Conservation (phyloP, 495 filamentous ascomycete species). For the Penicillium paradoxum region DNA sequence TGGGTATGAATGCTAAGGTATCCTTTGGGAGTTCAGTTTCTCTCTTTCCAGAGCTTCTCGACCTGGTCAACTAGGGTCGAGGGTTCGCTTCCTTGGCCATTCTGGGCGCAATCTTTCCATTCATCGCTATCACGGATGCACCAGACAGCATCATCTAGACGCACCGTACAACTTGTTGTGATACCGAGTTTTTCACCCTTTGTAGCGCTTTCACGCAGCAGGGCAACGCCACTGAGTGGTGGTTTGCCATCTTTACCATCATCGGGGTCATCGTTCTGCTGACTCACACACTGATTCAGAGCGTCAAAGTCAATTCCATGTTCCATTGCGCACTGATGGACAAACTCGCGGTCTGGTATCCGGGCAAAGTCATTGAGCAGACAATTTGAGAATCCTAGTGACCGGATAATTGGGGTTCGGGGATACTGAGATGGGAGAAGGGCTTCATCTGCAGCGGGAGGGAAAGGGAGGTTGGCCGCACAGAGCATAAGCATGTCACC, state of each 20-base stretch:
- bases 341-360: conserved; percentile 68
- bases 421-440: conserved; percentile 25
- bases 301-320: conserved; percentile 81
- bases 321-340: conserved; percentile 81
- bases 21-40: conserved; percentile 16
- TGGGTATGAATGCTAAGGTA: not conserved
- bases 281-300: conserved; percentile 71
- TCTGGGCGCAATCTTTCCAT: conserved; percentile 71
- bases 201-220: conserved; percentile 73
- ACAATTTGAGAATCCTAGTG: conserved; percentile 88
- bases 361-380: conserved; percentile 62
- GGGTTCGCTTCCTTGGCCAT: conserved; percentile 54
- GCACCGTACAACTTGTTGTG: conserved; percentile 81
- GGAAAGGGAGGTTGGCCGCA: conserved; percentile 60
- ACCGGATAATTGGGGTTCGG: conserved; percentile 70
- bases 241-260: conserved; percentile 54
- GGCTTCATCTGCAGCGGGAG: conserved; percentile 16
- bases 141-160: conserved; percentile 70
- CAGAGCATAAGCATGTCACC: conserved; percentile 93
- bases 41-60: conserved; percentile 40
- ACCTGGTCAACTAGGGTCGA: conserved; percentile 73
- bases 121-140: conserved; percentile 76
- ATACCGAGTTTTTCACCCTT: conserved; percentile 63
- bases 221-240: conserved; percentile 46
- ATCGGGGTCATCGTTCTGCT: conserved; percentile 42